Base-by-base conservation (phyloP, 495 filamentous ascomycete genomes). In the Xeromyces bisporus region DNA sequence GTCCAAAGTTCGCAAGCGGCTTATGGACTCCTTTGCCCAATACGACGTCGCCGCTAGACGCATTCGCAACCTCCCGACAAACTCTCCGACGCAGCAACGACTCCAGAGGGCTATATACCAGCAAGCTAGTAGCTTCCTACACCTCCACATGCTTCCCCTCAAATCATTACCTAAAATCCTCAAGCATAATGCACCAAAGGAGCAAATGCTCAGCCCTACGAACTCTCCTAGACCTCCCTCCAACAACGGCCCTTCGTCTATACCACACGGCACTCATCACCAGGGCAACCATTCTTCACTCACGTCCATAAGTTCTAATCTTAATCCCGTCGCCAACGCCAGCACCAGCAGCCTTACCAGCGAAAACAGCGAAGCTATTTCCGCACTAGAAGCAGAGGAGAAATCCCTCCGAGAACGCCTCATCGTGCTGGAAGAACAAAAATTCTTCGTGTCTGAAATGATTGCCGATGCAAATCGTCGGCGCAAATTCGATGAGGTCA, bases 401-500 rank as follows among this genome's bases (percentile, higher is more conserved):
- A 92, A 86, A 41, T 73, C 83, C 17, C 53, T 92, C 1, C 67
- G 79, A 8, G 87, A 96, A 43, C 60, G 72, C 24, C 53, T 96
- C 11, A 83, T 93, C 25, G 80, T 97, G 14, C 62, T 97, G 0
- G 89, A 96, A 55, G 89, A 97, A 48, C 89, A 97, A 53, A 72
- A 73, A 46, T 94, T 93, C 46, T 69, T 96, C 45, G 84, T 97
- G 0, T 67, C 73, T 11, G 77, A 81, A 40, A 94, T 94, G 84
- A 67, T 96, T 28, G 73, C 64, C 4, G 75, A 79, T 28, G 87
- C 89, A 2, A 78, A 76, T 31, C 79, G 74, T 36, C 67, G 75
- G 20, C 66, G 89, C 32, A 75, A 77, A 39, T 93, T 93, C 36
- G 89, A 97, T 47, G 89, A 97, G 49, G 82, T 91, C 1, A 67